Evolutionary conservation across 257 asterid species (phyloP), one percentile per base, ranked within the genome.

Genomic region (Asclepias syriaca): DNA sequence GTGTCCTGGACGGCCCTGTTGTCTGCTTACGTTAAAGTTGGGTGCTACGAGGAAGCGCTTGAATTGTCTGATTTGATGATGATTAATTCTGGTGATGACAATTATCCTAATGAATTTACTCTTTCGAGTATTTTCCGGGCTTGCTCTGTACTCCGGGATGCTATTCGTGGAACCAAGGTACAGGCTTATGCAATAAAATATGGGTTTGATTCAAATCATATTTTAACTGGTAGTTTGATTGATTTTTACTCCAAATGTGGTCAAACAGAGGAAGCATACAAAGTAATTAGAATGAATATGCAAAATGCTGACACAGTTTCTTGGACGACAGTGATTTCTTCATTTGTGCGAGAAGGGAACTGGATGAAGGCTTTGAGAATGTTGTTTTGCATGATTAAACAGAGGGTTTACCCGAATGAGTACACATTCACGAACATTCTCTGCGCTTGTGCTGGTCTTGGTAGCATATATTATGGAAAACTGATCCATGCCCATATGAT

Each of bases 221-320:
- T 73, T 73, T 8, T 74, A 54, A 55, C 59, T 4, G 57, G 68
- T 50, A 68, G 61, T 37, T 59, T 74, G 66, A 56, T 67, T 45
- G 78, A 67, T 56, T 57, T 74, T 13, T 67, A 67, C 68, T 74
- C 78, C 57, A 74, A 67, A 57, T 67, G 68, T 56, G 69, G 40
- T 45, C 19, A 19, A 19, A 27, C 34, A 14, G 68, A 46, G n/a
- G 73, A 57, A 45, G 73, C 73, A 4, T 67, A 55, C 51, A 54
- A 43, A 3, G 46, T 74, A 10, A 68, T 74, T 27, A 29, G 10
- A 0, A 32, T 15, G 0, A 46, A 43, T 18, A 57, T 59, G 49
- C 22, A 68, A 5, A 68, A 40, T 67, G 68, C 32, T 45, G 78
- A 74, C 50, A 58, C 63, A 6, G 43, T 74, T 68, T 74, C 78